Evolutionary conservation across 352 stramenopile genomes (phyloP), one percentile per base, ranked within the genome.

Genomic region (Pythium phragmitis): DNA sequence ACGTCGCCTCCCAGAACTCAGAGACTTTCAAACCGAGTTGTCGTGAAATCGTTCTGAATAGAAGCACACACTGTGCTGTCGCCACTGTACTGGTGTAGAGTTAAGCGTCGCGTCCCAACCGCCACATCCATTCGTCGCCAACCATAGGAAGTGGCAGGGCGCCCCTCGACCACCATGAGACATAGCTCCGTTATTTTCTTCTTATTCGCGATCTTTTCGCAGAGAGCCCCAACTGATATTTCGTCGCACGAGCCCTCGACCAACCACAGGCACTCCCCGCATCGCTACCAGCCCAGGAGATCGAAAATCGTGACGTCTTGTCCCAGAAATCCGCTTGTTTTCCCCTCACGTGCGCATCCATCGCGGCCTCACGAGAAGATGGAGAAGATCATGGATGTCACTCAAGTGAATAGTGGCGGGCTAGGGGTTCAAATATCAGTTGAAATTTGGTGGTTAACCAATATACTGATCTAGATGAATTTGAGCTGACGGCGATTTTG

Each of bases 1-100:
- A 57, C 46, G 48, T 57, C 71, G 34, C 51, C 63, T 77, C 71
- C 57, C 71, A 77, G 12, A 68, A 42, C 33, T 48, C 52, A 49
- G 34, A 12, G 11, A 21, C 45, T 7, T 34, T 7, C 26, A 36
- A 23, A 48, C 41, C 6, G 33, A 2, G 19, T 36, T 5, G 50
- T 14, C 39, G 17, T 46, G 39, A 46, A 46, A 46, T 46, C 13
- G 17, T 14, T 46, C 14, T 46, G 13, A 46, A 46, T 46, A 46
- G 39, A 46, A n/a, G 39, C 39, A 11, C 37, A 17, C 23, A 14
- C 9, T 30, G 19, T 9, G 21, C 41, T 55, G 28, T 26, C 48
- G 48, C 23, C 48, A 55, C 14, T 39, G 5, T 6, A 8, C 4
- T 4, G 13, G 26, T 30, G 26, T 30, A 30, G 26, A 30, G 26